These are phyloP conservation scores for Cyberlindnera amylophila DNA, from an alignment of 805 yeast genomes.

Conservation along the genomic window DNA sequence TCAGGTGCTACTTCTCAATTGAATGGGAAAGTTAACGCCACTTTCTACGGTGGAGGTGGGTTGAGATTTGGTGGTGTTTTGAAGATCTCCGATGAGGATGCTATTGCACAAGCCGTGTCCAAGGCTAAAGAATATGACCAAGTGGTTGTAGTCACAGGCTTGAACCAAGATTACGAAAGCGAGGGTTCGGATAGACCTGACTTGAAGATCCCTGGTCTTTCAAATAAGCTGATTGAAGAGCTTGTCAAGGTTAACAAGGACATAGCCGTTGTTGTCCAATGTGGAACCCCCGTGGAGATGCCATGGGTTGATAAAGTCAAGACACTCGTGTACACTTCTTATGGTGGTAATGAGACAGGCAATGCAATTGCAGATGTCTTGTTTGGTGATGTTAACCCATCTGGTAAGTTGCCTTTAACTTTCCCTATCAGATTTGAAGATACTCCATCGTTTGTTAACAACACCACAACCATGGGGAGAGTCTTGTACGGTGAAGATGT, in stretches of 20 bases:
- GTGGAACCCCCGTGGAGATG: slow-evolving; percentile 59
- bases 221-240: slow-evolving; percentile 42
- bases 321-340: slow-evolving; percentile 50
- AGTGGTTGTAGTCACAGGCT: slow-evolving; percentile 49
- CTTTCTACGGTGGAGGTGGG: slow-evolving; percentile 35
- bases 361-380: slow-evolving; percentile 57
- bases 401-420: slow-evolving; percentile 54
- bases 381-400: slow-evolving; percentile 52
- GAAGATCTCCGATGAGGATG: slow-evolving; percentile 26
- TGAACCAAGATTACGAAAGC: slow-evolving; percentile 53
- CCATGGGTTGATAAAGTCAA: slow-evolving; percentile 46
- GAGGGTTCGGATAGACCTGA: slow-evolving; percentile 54
- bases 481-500: slow-evolving; percentile 64
- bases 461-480: slow-evolving; percentile 46
- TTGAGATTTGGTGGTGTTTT: slow-evolving; percentile 29
- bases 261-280: slow-evolving; percentile 50
- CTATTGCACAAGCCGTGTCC: slow-evolving; percentile 37
- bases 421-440: slow-evolving; percentile 51
- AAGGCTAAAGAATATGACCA: slow-evolving; percentile 47
- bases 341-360: slow-evolving; percentile 56
- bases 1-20: slow-evolving; percentile 37
- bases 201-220: slow-evolving; percentile 48
- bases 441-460: slow-evolving; percentile 54
- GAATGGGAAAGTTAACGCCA: slow-evolving; percentile 14
- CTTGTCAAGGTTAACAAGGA: slow-evolving; percentile 46